Evolutionary conservation across 345 rosid species (phyloP).

Genomic region (Luvunga scandens): DNA sequence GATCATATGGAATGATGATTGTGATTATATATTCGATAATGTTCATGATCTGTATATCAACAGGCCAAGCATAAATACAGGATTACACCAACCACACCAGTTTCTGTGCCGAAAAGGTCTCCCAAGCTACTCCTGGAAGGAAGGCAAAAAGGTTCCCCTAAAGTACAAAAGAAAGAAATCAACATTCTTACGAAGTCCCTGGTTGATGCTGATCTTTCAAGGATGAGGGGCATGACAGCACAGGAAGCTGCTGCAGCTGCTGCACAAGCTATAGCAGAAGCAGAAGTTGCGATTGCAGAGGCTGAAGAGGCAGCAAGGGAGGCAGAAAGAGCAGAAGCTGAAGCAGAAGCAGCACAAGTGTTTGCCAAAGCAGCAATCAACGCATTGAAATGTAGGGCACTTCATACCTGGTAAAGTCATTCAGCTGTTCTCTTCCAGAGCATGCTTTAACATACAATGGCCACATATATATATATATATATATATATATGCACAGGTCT

Average conservation of each 20-base stretch:
- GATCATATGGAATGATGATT: slow-evolving; percentile 2
- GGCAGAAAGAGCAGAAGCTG: slow-evolving; percentile 94
- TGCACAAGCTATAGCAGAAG: slow-evolving; percentile 92
- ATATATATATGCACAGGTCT: background rate
- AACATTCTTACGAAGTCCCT: slow-evolving; percentile 50
- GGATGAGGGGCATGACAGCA: slow-evolving; percentile 79
- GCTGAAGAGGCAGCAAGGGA: slow-evolving; percentile 96
- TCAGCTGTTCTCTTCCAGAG: background rate
- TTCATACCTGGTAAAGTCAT: slow-evolving; percentile 45
- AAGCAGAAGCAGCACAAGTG: slow-evolving; percentile 92
- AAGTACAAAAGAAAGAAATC: slow-evolving; percentile 41
- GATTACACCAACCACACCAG: slow-evolving; percentile 38
- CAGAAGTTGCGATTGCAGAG: slow-evolving; percentile 88
- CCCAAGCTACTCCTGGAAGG: slow-evolving; percentile 50
- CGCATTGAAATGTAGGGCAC: slow-evolving; percentile 53
- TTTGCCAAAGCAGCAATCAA: slow-evolving; percentile 81
- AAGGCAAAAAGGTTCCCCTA: slow-evolving; percentile 46
- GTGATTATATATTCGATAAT: background rate
- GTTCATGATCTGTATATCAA: slow-evolving; percentile 6
- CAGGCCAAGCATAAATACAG: slow-evolving; percentile 87
- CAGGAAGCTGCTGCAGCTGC: slow-evolving; percentile 93
- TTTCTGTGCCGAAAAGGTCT: slow-evolving; percentile 46
- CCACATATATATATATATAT: background rate
- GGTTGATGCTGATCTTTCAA: slow-evolving; percentile 52
- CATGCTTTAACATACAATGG: background rate